Evolutionary conservation across 768 basidiomycete genomes (phyloP), one percentile per base, ranked within the genome.

Genomic region (Suillus weaverae): DNA sequence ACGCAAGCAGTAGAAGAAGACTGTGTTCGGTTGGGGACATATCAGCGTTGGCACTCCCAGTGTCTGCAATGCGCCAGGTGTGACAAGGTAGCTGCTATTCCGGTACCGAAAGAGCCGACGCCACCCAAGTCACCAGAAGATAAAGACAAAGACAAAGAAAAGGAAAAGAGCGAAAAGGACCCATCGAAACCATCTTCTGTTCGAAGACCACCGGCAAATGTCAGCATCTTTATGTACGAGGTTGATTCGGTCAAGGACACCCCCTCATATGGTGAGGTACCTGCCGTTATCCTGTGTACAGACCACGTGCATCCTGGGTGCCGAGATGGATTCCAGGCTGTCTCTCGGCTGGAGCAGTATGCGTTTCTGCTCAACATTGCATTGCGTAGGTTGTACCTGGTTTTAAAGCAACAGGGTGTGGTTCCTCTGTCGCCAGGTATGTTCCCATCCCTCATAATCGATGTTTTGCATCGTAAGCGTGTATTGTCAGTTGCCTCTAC

Each of bases 281-380:
- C 92, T 26, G 87, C 84, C 36, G 79, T 86, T 59, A 87, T 94
- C 67, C 85, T 88, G 65, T 99, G 97, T 76, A 84, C 82, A 6
- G 88, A 90, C 16, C 95, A 97, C 74, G 87, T 84, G 9, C 87
- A 89, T 72, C 70, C 78, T 33, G 85, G 84, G 18, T 92, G 90
- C 71, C 81, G 86, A 63, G 72, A 78, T 30, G 95, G 96, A 13
- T 98, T 99, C 78, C 91, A 93, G 72, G 84, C 92, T 20, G 97
- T 97, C 18, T 94, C 96, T 66, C 84, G 97, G 63, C 79, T 99
- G 68, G 97, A 99, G 80, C 97, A 99, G 74, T 99, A 97, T 76
- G 94, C 97, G 2, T 99, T 96, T 82, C 79, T 99, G 63, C 81
- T 99, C 61, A 98, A 98, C 73, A 97, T 99, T 30, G 97, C 97